phyloP scores from a whole-genome alignment of 1,284 basidiomycete genomes.

The Tilletia setariae region DNA sequence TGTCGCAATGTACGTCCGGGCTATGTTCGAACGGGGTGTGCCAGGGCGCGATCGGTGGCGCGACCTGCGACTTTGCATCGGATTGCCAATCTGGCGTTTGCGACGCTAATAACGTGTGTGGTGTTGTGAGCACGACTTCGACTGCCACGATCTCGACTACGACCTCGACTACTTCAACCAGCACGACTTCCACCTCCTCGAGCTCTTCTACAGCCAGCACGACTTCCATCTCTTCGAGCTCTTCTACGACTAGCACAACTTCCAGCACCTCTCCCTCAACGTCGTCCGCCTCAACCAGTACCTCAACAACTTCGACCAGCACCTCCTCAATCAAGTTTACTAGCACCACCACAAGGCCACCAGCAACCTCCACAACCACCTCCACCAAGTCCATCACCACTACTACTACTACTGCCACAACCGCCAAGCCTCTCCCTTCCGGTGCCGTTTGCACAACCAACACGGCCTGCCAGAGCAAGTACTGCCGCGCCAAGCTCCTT shows the following conservation, averaged over 20 bases:
- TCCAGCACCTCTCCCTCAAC: background rate
- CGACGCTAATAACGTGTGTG: background rate
- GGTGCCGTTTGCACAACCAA: background rate
- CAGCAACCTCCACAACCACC: background rate
- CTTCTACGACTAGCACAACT: background rate
- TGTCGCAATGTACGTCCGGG: background rate
- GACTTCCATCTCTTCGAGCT: background rate
- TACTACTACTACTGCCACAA: slow-evolving; percentile 16
- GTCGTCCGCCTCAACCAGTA: background rate
- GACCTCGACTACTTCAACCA: background rate
- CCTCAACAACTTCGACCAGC: background rate
- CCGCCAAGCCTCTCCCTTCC: background rate
- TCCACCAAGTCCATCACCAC: background rate
- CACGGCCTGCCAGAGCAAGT: background rate
- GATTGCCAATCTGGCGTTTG: background rate
- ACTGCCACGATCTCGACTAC: slow-evolving; percentile 4
- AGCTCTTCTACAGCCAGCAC: background rate
- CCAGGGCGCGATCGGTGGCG: background rate
- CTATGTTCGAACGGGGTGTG: background rate
- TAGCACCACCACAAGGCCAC: background rate
- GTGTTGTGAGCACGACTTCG: background rate
- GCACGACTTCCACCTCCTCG: background rate
- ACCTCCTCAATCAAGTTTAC: background rate
- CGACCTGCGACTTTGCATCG: background rate
- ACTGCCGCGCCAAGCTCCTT: slow-evolving; percentile 4